Evolutionary conservation across 352 stramenopile species (phyloP).

Genomic region (Bremia lactucae): DNA sequence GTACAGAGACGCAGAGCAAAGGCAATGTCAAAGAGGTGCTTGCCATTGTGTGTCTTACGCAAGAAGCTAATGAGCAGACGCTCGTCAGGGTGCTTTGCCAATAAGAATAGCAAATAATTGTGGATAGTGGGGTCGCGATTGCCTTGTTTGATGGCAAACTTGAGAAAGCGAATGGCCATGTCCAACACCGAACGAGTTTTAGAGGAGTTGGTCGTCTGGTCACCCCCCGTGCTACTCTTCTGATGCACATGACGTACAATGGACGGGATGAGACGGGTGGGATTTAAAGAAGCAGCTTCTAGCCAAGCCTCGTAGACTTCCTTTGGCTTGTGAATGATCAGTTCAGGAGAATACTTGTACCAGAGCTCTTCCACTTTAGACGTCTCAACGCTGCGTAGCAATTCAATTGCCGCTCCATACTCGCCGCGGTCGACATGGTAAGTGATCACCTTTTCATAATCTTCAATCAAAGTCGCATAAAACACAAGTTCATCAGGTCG

Average conservation of each 20-base stretch:
- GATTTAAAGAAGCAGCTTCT: conserved; percentile 81
- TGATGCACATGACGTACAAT: conserved; percentile 87
- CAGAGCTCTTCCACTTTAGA: conserved; percentile 89
- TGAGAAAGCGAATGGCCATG: conserved; percentile 88
- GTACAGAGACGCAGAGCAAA: conserved; percentile 89
- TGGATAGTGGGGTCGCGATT: conserved; percentile 88
- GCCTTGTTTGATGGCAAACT: conserved; percentile 88
- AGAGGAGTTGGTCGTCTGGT: conserved; percentile 13
- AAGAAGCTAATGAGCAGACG: conserved; percentile 86
- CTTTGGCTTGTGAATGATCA: conserved; percentile 87
- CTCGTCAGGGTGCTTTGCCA: conserved; percentile 86
- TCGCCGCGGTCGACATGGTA: conserved; percentile 87
- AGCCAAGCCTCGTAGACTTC: conserved; percentile 88
- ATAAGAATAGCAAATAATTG: conserved; percentile 87
- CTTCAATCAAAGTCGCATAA: conserved; percentile 88
- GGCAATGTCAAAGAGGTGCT: conserved; percentile 85
- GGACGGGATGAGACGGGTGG: conserved; percentile 87
- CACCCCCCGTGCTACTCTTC: conserved; percentile 25
- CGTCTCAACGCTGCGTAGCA: conserved; percentile 81
- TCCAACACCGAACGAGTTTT: conserved; percentile 73
- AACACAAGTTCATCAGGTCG: conserved; percentile 87
- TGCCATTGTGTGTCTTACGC: conserved; percentile 78
- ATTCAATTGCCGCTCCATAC: conserved; percentile 82
- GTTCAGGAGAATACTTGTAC: conserved; percentile 90
- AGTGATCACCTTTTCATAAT: conserved; percentile 90